These are phyloP conservation scores for Cyclotella sp. DNA, from an alignment of 108 stramenopile genomes.

Conservation along the genomic window DNA sequence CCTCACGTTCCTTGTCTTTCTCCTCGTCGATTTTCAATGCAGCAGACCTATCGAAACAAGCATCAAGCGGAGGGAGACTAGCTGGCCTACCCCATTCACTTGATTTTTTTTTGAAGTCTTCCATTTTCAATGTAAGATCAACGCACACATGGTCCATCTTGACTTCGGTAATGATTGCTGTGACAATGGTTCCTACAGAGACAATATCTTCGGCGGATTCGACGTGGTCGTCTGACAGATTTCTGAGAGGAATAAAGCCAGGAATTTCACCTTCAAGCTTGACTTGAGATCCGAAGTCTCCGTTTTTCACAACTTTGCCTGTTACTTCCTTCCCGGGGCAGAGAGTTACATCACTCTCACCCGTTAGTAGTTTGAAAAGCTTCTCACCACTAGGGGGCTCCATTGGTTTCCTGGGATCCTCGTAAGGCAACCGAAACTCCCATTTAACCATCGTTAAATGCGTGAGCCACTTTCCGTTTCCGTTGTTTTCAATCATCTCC, in stretches of 20 bases:
- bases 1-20: constrained; percentile 80
- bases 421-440: constrained; percentile 90
- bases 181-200: constrained; percentile 75
- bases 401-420: constrained; percentile 88
- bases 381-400: constrained; percentile 71
- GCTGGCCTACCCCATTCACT: constrained; percentile 84
- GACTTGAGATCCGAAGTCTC: constrained; percentile 88
- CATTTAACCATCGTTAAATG: constrained; percentile 92
- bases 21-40: constrained; percentile 72
- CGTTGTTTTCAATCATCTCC: constrained; percentile 74
- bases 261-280: constrained; percentile 90
- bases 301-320: constrained; percentile 79
- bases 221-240: constrained; percentile 86
- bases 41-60: constrained; percentile 67
- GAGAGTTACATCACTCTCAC: constrained; percentile 85
- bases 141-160: constrained; percentile 93
- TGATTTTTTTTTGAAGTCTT: constrained; percentile 82
- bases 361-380: constrained; percentile 86
- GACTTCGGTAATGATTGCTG: constrained; percentile 85
- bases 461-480: constrained; percentile 77
- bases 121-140: constrained; percentile 85
- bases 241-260: constrained; percentile 84
- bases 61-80: constrained; percentile 71
- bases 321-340: constrained; percentile 90
- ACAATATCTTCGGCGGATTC: constrained; percentile 89